These are phyloP conservation scores for Helicocarpus griseus DNA, from an alignment of 2,329 filamentous ascomycete genomes.

Conservation along the genomic window DNA sequence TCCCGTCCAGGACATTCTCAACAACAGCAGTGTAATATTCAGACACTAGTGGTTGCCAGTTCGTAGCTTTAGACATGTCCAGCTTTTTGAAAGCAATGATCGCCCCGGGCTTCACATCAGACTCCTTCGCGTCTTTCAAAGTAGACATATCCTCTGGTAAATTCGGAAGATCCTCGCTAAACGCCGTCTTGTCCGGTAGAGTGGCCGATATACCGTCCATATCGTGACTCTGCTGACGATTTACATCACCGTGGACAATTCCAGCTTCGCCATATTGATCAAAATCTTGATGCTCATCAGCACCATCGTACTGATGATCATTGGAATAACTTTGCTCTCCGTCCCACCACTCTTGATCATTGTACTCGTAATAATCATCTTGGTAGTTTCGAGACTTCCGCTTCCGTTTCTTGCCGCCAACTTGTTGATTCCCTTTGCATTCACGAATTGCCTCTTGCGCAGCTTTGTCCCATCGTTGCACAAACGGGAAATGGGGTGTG, in stretches of 20 bases:
- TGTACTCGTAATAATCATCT: slow-evolving; percentile 24
- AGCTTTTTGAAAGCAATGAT: slow-evolving; percentile 40
- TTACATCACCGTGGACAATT: not conserved
- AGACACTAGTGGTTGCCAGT: slow-evolving; percentile 38
- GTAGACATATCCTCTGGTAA: slow-evolving; percentile 52
- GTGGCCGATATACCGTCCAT: not conserved
- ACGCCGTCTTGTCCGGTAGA: not conserved
- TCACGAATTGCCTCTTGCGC: slow-evolving; percentile 44
- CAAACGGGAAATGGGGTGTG: slow-evolving; percentile 79
- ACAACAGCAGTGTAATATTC: slow-evolving; percentile 58
- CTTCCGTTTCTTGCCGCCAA: slow-evolving; percentile 37
- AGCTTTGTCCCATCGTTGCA: slow-evolving; percentile 78
- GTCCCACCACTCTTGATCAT: slow-evolving; percentile 14
- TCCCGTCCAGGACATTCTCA: slow-evolving; percentile 45
- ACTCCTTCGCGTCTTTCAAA: slow-evolving; percentile 39
- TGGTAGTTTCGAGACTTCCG: slow-evolving; percentile 38
- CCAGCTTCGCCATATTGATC: not conserved
- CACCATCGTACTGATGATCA: slow-evolving; percentile 16
- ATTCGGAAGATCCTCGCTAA: slow-evolving; percentile 39
- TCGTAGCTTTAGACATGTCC: slow-evolving; percentile 37
- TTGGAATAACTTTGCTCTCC: not conserved
- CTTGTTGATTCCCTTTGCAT: slow-evolving; percentile 21
- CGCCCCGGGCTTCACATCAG: slow-evolving; percentile 26
- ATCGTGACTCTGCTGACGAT: not conserved
- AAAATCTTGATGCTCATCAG: slow-evolving; percentile 14